phyloP scores from a whole-genome alignment of 2,329 filamentous ascomycete species.

The Chrysoporthe austroafricana region DNA sequence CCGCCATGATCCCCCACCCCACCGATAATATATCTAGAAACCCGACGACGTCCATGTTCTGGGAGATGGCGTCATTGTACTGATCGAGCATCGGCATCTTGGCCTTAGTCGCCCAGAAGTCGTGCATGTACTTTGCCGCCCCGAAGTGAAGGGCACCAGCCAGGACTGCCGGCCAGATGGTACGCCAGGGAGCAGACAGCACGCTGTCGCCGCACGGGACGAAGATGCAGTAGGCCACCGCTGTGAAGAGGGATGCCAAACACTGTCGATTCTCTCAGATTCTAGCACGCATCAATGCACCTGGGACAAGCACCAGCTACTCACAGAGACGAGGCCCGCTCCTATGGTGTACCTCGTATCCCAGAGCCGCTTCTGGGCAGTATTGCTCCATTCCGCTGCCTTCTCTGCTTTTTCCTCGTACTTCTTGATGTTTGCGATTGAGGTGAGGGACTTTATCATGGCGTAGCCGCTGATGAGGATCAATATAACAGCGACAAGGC shows the following conservation, averaged over 20 bases:
- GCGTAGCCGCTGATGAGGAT: slow-evolving; percentile 33
- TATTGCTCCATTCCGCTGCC: slow-evolving; percentile 38
- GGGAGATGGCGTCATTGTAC: slow-evolving; percentile 37
- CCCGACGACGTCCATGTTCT: slow-evolving; percentile 32
- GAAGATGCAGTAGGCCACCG: slow-evolving; percentile 23
- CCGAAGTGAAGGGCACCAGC: slow-evolving; percentile 27
- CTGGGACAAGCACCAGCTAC: background rate
- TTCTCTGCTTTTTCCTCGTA: slow-evolving; percentile 37
- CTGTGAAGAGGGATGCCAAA: slow-evolving; percentile 23
- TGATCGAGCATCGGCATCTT: slow-evolving; percentile 38
- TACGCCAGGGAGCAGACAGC: slow-evolving; percentile 18
- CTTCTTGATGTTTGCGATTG: slow-evolving; percentile 35
- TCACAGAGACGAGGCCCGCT: slow-evolving; percentile 35
- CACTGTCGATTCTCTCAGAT: slow-evolving; percentile 11
- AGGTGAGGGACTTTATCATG: slow-evolving; percentile 32
- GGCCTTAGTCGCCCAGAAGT: slow-evolving; percentile 36
- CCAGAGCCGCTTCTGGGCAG: slow-evolving; percentile 35
- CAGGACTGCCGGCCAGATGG: slow-evolving; percentile 32
- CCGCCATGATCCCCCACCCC: slow-evolving; percentile 34
- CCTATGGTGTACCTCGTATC: slow-evolving; percentile 37
- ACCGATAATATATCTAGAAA: slow-evolving; percentile 30
- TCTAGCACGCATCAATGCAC: no score
- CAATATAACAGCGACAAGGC: slow-evolving; percentile 29
- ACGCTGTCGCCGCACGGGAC: slow-evolving; percentile 16
- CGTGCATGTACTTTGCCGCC: slow-evolving; percentile 34